Conservation (phyloP, 345 rosid genomes). For the Boechera stricta region DNA sequence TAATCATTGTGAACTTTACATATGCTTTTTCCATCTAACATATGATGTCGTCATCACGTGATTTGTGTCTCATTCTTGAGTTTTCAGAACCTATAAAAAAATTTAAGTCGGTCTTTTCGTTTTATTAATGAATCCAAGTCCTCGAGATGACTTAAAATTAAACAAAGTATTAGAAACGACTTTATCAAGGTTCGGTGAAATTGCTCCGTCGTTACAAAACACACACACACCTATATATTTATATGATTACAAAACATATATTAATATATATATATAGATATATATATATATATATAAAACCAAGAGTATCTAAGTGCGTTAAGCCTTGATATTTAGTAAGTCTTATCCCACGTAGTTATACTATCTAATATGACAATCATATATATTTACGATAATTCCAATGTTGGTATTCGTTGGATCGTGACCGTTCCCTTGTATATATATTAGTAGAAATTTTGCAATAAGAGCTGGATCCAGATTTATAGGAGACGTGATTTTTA, state of each 20-base stretch:
- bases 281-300: background rate
- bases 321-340: background rate
- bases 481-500: background rate
- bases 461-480: background rate
- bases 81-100: background rate
- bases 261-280: background rate
- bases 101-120: constrained; percentile 1
- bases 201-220: constrained; percentile 24
- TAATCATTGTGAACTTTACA: constrained; percentile 10
- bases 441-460: background rate
- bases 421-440: background rate
- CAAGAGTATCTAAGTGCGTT: background rate
- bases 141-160: background rate
- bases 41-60: background rate
- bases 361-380: background rate
- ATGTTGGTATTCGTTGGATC: background rate
- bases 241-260: background rate
- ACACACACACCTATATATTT: background rate
- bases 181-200: constrained; percentile 19
- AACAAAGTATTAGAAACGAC: background rate
- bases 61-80: background rate
- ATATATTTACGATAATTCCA: background rate
- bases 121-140: background rate
- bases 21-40: background rate
- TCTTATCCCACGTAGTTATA: background rate